Base-by-base conservation (phyloP, 352 stramenopile species). In the Globisporangium rhizosaccharum region DNA sequence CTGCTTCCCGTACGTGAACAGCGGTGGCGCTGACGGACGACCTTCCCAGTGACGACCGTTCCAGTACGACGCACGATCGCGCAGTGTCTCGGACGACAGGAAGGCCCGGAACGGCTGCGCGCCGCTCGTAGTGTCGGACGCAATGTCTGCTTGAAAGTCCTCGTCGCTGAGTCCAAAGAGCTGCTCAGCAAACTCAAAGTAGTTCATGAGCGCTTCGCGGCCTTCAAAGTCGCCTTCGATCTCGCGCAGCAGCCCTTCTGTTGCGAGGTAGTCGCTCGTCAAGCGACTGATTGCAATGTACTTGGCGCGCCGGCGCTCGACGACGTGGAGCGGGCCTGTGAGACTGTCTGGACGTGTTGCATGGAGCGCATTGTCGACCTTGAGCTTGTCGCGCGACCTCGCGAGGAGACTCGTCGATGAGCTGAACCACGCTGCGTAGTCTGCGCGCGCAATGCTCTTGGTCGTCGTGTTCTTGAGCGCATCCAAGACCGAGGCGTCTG, bases 361-460 rank as follows among this genome's bases (percentile, higher is more conserved):
- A 67, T 98, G 94, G 20, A 98, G 69, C 0, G 90, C 91, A 54
- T 99, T 99, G 67, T 99, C 96, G 46, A 90, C 68, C 41, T 91
- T 92, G 2, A 92, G 70, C 20, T 79, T 60, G 51, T 90, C 71
- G 18, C 78, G 70, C 6, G 64, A 63, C 37, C 75, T 74, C 2
- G 60, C 76, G 1, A 92, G 62, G 0, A 92, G 70, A 54, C 81
- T 91, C 15, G 79, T 91, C 1, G 73, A 75, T 8, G 81, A 64
- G 17, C 68, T 81, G 46, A 92, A 66, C 81, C 80, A 92, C 9
- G 59, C 54, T 0, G 73, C 53, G 53, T 91, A 92, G 37, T 79
- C 68, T 0, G 62, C 56, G 26, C 84, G 86, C 3, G 49, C 56
- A 50, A 90, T 84, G 20, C 61, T 78, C 20, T 75, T 66, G 0